phyloP scores from a whole-genome alignment of 805 yeast species.

The Suhomyces sp. region DNA sequence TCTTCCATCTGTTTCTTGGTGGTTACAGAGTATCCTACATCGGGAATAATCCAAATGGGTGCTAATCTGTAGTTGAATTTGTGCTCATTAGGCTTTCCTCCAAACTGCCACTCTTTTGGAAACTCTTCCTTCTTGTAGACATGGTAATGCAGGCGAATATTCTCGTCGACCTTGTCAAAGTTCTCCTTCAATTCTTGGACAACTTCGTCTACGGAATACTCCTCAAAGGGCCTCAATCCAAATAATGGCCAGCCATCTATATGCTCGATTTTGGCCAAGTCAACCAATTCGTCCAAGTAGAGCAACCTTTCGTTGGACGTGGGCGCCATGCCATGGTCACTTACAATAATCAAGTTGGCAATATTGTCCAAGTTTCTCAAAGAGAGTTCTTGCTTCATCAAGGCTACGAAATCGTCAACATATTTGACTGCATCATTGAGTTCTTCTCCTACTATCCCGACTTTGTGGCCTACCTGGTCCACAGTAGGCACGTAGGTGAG shows the following conservation, averaged over 20 bases:
- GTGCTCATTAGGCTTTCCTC: slow-evolving; percentile 32
- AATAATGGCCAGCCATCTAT: slow-evolving; percentile 84
- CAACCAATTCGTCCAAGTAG: slow-evolving; percentile 69
- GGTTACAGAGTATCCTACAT: slow-evolving; percentile 73
- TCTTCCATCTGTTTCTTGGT: slow-evolving; percentile 56
- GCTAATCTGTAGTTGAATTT: slow-evolving; percentile 63
- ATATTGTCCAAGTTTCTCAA: slow-evolving; percentile 58
- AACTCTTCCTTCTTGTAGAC: slow-evolving; percentile 56
- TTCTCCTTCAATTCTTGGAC: slow-evolving; percentile 39
- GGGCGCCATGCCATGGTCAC: slow-evolving; percentile 95
- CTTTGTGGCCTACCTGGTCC: slow-evolving; percentile 72
- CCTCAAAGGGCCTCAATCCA: slow-evolving; percentile 61
- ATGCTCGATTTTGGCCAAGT: slow-evolving; percentile 52
- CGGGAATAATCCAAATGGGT: slow-evolving; percentile 82
- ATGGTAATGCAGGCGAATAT: slow-evolving; percentile 30
- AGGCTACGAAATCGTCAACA: slow-evolving; percentile 64
- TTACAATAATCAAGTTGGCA: slow-evolving; percentile 72
- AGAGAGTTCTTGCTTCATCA: slow-evolving; percentile 45
- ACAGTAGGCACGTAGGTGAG: slow-evolving; percentile 78
- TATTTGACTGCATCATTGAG: slow-evolving; percentile 51
- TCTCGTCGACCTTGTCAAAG: slow-evolving; percentile 19
- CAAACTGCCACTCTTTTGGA: slow-evolving; percentile 54
- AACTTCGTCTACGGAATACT: slow-evolving; percentile 42
- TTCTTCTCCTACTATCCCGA: slow-evolving; percentile 64
- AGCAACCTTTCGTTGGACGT: slow-evolving; percentile 68